Conservation (phyloP, 2,329 filamentous ascomycete genomes). For the Arthrobotrys musiformis region DNA sequence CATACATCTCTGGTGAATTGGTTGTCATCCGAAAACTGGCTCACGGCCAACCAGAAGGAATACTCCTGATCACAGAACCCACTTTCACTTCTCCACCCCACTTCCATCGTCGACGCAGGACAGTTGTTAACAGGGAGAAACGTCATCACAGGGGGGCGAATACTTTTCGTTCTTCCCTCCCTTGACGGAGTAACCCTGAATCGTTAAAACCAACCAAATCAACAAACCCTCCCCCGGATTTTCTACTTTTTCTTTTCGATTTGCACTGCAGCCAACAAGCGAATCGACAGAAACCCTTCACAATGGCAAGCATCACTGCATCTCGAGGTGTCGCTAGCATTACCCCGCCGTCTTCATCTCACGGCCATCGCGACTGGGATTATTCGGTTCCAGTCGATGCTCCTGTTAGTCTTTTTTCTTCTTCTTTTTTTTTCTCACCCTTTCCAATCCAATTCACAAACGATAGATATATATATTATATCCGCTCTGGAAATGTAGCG, state of each 20-base stretch:
- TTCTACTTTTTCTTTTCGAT: not conserved
- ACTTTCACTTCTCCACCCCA: slow-evolving; percentile 31
- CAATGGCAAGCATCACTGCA: slow-evolving; percentile 44
- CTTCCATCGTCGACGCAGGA: slow-evolving; percentile 42
- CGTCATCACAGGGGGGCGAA: slow-evolving; percentile 50
- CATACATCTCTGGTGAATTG: slow-evolving; percentile 33
- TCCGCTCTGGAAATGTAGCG: not conserved
- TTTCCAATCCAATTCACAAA: too few relatives aligned
- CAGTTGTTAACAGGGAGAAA: slow-evolving; percentile 50
- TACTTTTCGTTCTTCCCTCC: slow-evolving; percentile 54
- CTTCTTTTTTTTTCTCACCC: too few relatives aligned
- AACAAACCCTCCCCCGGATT: slow-evolving; percentile 2
- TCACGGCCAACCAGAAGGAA: slow-evolving; percentile 25
- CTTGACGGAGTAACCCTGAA: slow-evolving; percentile 55
- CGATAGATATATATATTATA: not conserved
- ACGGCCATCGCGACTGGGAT: slow-evolving; percentile 58
- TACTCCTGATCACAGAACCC: slow-evolving; percentile 7
- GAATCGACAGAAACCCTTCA: slow-evolving; percentile 13
- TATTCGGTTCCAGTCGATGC: slow-evolving; percentile 59
- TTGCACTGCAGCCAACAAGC: slow-evolving; percentile 8
- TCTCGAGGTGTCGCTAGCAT: slow-evolving; percentile 56
- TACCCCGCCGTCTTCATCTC: slow-evolving; percentile 59
- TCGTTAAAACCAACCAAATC: slow-evolving; percentile 26
- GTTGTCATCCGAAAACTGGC: slow-evolving; percentile 25
- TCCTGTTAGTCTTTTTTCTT: slow-evolving; percentile 32